Evolutionary conservation across 192 early-diverging fungal species (phyloP).

Genomic region (Rhizophagus clarus): DNA sequence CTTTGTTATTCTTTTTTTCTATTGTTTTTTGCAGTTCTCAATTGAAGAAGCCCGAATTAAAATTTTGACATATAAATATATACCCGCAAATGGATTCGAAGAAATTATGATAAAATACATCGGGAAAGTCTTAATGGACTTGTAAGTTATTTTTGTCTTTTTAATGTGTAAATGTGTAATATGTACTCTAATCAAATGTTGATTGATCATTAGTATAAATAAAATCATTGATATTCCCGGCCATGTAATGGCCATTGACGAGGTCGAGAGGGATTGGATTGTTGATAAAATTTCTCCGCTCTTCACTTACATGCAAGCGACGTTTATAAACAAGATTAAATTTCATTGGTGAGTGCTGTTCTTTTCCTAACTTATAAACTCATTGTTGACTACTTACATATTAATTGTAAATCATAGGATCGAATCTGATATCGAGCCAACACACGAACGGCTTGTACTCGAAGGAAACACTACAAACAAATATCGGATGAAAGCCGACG

Average conservation of each 20-base stretch:
- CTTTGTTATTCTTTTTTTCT: too few species aligned
- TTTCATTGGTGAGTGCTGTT: constrained; percentile 17
- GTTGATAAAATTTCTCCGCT: constrained; percentile 25
- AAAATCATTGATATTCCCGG: constrained; percentile 28
- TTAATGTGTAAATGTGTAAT: too few species aligned
- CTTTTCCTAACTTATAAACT: constrained; percentile 13
- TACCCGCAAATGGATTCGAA: background rate
- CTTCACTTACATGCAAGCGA: constrained; percentile 8
- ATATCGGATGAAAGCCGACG: constrained; percentile 20
- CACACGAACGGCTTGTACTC: background rate
- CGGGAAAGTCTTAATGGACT: constrained; percentile 1
- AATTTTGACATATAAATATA: too few species aligned
- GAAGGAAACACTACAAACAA: constrained; percentile 22
- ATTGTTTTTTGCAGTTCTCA: too few species aligned
- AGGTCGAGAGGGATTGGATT: constrained; percentile 28
- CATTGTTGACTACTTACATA: constrained; percentile 11
- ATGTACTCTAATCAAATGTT: background rate
- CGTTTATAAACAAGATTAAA: constrained; percentile 12
- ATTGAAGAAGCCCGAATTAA: too few species aligned
- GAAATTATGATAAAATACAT: constrained; percentile 7
- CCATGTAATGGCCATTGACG: constrained; percentile 21
- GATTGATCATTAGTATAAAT: constrained; percentile 23
- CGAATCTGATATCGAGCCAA: constrained; percentile 20
- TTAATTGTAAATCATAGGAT: constrained; percentile 19
- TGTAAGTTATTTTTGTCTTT: background rate